phyloP scores from a whole-genome alignment of 345 rosid species.

The Camelina neglecta region DNA sequence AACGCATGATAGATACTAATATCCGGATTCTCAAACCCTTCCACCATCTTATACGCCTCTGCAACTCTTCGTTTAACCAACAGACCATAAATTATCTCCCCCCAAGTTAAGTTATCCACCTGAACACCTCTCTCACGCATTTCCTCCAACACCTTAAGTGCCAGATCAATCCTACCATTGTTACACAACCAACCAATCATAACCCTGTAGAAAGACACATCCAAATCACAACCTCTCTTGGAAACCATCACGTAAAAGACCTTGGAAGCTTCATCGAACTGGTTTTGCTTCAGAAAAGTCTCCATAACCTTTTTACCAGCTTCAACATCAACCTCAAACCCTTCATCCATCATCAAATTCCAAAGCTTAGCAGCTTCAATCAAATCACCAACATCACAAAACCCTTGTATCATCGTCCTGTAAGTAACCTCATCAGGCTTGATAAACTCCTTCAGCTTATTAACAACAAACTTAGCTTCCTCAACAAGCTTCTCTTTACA shows the following conservation, averaged over 20 bases:
- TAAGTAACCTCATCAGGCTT: conserved; percentile 61
- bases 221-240: conserved; percentile 56
- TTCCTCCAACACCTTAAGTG: conserved; percentile 62
- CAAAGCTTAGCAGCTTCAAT: conserved; percentile 77
- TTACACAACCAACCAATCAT: conserved; percentile 79
- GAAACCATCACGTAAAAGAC: conserved; percentile 63
- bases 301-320: conserved; percentile 71
- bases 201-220: conserved; percentile 67
- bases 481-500: conserved; percentile 61
- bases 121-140: conserved; percentile 65
- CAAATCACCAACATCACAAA: conserved; percentile 70
- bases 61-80: conserved; percentile 56
- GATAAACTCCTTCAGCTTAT: conserved; percentile 62
- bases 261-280: conserved; percentile 66
- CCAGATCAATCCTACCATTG: conserved; percentile 58
- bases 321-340: conserved; percentile 55
- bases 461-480: conserved; percentile 69
- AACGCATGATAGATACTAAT: conserved; percentile 68
- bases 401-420: conserved; percentile 65
- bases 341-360: conserved; percentile 83
- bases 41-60: conserved; percentile 57
- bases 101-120: conserved; percentile 54
- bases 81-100: conserved; percentile 62
- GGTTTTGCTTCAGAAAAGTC: conserved; percentile 64
- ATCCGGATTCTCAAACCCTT: conserved; percentile 59